A percentile compares a stretch with the other conserved stretches of the same genome.
These are phyloP conservation scores for Ogataea trehaloabstinens DNA, from an alignment of 805 yeast species.

Conservation along the genomic window DNA sequence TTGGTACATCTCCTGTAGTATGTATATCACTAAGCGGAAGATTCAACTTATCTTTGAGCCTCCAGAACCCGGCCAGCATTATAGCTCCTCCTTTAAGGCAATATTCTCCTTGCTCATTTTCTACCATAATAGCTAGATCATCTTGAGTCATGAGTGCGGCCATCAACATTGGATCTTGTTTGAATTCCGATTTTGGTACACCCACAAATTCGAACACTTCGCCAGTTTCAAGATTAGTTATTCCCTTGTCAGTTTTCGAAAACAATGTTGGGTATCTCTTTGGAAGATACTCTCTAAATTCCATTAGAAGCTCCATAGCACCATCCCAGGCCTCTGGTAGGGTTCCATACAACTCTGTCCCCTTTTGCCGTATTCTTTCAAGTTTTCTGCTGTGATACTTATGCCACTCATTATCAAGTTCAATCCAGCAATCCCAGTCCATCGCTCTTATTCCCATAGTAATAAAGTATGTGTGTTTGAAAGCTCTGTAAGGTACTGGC, in stretches of 20 bases:
- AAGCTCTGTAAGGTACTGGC: slow-evolving; percentile 66
- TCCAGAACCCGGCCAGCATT: slow-evolving; percentile 68
- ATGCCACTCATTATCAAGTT: slow-evolving; percentile 64
- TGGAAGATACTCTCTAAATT: slow-evolving; percentile 52
- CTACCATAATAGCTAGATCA: slow-evolving; percentile 67
- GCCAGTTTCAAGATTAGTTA: slow-evolving; percentile 51
- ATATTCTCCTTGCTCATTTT: slow-evolving; percentile 55
- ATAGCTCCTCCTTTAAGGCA: slow-evolving; percentile 60
- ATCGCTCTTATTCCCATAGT: slow-evolving; percentile 69
- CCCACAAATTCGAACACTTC: slow-evolving; percentile 43
- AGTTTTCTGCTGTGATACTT: slow-evolving; percentile 53
- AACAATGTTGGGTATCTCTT: slow-evolving; percentile 57
- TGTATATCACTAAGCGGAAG: slow-evolving; percentile 58
- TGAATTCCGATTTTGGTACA: slow-evolving; percentile 30
- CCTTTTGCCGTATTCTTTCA: slow-evolving; percentile 45
- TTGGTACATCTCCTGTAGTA: slow-evolving; percentile 67
- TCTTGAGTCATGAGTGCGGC: slow-evolving; percentile 61
- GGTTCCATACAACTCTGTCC: slow-evolving; percentile 49
- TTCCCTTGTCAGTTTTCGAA: slow-evolving; percentile 42
- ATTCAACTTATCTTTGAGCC: slow-evolving; percentile 57
- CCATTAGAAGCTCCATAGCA: slow-evolving; percentile 54
- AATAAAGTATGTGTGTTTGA: slow-evolving; percentile 59
- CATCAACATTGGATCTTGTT: slow-evolving; percentile 57
- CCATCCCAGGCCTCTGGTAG: slow-evolving; percentile 49
- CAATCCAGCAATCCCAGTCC: slow-evolving; percentile 65